These are phyloP conservation scores for Heliophila coronopifolia DNA, from an alignment of 441 rosid genomes.

Conservation along the genomic window DNA sequence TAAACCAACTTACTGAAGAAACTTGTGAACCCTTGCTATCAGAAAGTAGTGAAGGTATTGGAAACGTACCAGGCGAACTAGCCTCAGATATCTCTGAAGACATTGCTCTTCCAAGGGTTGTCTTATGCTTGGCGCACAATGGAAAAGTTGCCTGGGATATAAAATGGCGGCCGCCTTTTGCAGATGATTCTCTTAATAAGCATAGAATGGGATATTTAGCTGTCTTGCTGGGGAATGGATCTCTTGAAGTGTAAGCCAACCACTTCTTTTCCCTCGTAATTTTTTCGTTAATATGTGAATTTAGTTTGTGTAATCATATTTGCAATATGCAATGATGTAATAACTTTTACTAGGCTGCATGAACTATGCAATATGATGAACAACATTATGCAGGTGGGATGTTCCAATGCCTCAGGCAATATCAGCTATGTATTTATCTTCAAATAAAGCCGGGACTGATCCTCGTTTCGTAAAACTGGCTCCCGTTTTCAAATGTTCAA, in stretches of 20 bases:
- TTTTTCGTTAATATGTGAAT: conserved; percentile 3
- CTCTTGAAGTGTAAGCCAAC: conserved; percentile 80
- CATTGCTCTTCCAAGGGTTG: conserved; percentile 60
- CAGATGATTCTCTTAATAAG: conserved; percentile 35
- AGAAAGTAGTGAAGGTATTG: conserved; percentile 36
- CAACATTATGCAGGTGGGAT: conserved; percentile 78
- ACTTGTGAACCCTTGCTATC: conserved; percentile 19
- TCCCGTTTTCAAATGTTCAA: conserved; percentile 81
- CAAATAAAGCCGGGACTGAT: conserved; percentile 54
- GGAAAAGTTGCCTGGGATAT: conserved; percentile 94
- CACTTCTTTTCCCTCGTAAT: conserved; percentile 22
- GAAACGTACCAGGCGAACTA: conserved; percentile 26
- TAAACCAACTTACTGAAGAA: conserved; percentile 26
- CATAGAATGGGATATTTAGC: conserved; percentile 88
- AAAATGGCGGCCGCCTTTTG: conserved; percentile 65
- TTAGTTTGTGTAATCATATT: conserved; percentile 1
- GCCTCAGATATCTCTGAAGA: conserved; percentile 34
- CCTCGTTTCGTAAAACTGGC: conserved; percentile 80
- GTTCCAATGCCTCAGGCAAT: conserved; percentile 64
- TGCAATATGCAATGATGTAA: not conserved
- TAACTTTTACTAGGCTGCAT: not conserved
- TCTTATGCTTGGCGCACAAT: conserved; percentile 78
- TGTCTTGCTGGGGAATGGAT: conserved; percentile 80
- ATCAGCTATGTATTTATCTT: conserved; percentile 48
- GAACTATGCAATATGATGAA: conserved; percentile 19